Conservation (phyloP, 495 filamentous ascomycete species). For the Tuber magnatum region DNA sequence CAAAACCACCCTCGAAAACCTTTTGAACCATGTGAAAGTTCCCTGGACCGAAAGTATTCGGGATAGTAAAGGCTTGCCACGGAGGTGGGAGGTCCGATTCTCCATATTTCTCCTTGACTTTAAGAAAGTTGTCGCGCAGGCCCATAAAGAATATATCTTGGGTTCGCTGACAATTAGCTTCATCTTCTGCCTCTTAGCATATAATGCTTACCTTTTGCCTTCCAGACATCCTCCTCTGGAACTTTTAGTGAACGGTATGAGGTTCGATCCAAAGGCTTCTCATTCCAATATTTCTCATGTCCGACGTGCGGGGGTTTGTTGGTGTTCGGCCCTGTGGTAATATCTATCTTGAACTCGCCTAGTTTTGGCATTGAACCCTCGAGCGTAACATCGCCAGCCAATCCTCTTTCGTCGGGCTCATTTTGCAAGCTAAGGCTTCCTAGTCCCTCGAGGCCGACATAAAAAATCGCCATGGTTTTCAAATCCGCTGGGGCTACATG, state of each 20-base stretch:
- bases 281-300: constrained; percentile 56
- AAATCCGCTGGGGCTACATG: constrained; percentile 45
- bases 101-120: constrained; percentile 72
- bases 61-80: constrained; percentile 74
- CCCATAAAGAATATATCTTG: constrained; percentile 34
- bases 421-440: constrained; percentile 30
- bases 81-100: constrained; percentile 68
- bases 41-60: constrained; percentile 59
- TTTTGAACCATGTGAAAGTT: constrained; percentile 91
- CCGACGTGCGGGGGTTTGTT: constrained; percentile 56
- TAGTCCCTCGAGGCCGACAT: constrained; percentile 66
- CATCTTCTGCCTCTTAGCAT: constrained; percentile 14
- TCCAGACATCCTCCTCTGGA: constrained; percentile 71
- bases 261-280: constrained; percentile 68
- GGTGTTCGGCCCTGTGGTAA: constrained; percentile 60
- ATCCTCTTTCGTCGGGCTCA: constrained; percentile 47
- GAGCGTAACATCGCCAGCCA: constrained; percentile 66
- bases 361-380: constrained; percentile 64
- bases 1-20: constrained; percentile 81
- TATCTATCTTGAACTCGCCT: constrained; percentile 74
- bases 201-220: constrained; percentile 58
- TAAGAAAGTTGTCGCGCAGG: constrained; percentile 46
- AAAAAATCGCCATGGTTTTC: constrained; percentile 73
- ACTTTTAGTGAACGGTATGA: constrained; percentile 63
- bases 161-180: constrained; percentile 11